phyloP scores from a whole-genome alignment of 2,329 filamentous ascomycete genomes.

The Colletotrichum kahawae region DNA sequence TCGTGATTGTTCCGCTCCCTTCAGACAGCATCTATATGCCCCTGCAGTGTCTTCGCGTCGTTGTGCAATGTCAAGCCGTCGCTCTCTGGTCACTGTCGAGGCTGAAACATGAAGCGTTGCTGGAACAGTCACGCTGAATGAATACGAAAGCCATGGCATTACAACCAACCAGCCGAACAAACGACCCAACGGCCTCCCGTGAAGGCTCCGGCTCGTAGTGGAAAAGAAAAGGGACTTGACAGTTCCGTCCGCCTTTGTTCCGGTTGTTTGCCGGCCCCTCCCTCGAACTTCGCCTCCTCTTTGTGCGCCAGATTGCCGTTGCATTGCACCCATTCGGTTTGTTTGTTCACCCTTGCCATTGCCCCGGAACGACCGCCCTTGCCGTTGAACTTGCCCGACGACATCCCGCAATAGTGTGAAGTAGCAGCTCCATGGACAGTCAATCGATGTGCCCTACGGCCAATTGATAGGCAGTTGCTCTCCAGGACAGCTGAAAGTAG shows the following conservation, averaged over 20 bases:
- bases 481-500: neutral
- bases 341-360: neutral
- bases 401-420: neutral
- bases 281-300: constrained; percentile 2
- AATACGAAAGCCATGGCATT: neutral
- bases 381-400: neutral
- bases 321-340: neutral
- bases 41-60: neutral
- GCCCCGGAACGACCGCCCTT: neutral
- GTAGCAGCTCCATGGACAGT: neutral
- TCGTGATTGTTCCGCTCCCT: neutral
- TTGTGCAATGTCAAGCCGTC: neutral
- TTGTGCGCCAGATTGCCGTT: constrained; percentile 1
- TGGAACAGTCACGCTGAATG: neutral
- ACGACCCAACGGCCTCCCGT: neutral
- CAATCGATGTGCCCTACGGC: neutral
- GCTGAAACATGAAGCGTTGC: constrained; percentile 18
- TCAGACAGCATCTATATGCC: neutral
- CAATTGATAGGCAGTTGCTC: neutral
- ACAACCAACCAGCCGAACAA: neutral
- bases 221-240: neutral
- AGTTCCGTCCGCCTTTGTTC: neutral
- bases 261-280: neutral
- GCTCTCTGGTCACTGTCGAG: neutral
- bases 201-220: neutral